These are phyloP conservation scores for Nemania diffusa DNA, from an alignment of 2,329 filamentous ascomycete species.

Conservation along the genomic window DNA sequence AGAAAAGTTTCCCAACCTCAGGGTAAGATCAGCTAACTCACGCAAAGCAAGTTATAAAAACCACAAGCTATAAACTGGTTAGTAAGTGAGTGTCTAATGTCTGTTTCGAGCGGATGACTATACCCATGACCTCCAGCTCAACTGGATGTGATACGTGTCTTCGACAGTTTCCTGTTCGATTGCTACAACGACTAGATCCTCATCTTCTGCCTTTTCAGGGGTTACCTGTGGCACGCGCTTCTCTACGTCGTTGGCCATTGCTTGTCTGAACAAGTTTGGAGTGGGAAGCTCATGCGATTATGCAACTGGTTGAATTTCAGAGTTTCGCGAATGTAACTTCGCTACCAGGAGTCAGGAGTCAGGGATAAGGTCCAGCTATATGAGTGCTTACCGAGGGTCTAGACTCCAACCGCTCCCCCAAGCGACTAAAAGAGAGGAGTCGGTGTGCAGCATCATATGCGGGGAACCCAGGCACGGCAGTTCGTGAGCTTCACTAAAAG, in stretches of 20 bases:
- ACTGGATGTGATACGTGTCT: slow-evolving; percentile 55
- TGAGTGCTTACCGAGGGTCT: background rate
- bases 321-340: background rate
- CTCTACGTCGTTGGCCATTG: slow-evolving; percentile 35
- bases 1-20: background rate
- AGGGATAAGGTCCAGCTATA: background rate
- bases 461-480: slow-evolving; percentile 28
- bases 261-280: background rate
- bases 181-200: slow-evolving; percentile 33
- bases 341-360: background rate
- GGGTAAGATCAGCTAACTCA: slow-evolving; percentile 38
- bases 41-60: slow-evolving; percentile 61
- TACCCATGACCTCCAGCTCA: slow-evolving; percentile 67
- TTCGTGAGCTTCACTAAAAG: slow-evolving; percentile 8
- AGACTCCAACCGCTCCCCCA: background rate
- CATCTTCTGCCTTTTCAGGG: slow-evolving; percentile 14
- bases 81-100: slow-evolving; percentile 1
- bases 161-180: slow-evolving; percentile 49
- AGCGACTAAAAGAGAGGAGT: background rate
- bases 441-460: slow-evolving; percentile 16
- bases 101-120: background rate
- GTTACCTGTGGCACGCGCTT: slow-evolving; percentile 23
- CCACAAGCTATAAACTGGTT: slow-evolving; percentile 46
- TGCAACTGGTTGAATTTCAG: too few species aligned
- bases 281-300: too few species aligned